Conservation (phyloP, 208 protist genomes). For the Crithidia sp. region DNA sequence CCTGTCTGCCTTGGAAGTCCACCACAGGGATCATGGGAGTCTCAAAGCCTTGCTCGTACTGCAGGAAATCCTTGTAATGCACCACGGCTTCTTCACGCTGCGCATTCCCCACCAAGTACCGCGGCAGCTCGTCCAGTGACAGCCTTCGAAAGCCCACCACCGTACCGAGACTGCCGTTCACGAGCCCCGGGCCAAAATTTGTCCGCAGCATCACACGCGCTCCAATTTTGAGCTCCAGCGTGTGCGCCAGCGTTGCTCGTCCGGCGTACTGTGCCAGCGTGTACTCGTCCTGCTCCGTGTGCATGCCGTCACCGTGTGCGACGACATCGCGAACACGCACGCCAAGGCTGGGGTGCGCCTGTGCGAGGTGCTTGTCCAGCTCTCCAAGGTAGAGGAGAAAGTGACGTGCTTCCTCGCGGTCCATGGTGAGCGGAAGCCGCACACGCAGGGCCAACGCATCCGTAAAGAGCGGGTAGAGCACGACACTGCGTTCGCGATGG, state of each 20-base stretch:
- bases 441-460: slow-evolving; percentile 83
- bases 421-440: slow-evolving; percentile 63
- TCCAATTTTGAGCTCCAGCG: slow-evolving; percentile 71
- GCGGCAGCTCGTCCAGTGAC: slow-evolving; percentile 44
- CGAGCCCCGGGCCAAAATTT: slow-evolving; percentile 73
- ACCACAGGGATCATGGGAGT: slow-evolving; percentile 69
- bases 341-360: slow-evolving; percentile 15
- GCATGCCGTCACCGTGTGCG: slow-evolving; percentile 59
- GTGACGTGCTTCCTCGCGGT: slow-evolving; percentile 38
- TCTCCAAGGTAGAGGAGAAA: slow-evolving; percentile 45
- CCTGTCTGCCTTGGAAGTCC: slow-evolving; percentile 67
- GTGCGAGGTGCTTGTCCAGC: slow-evolving; percentile 23
- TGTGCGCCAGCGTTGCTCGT: slow-evolving; percentile 47
- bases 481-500: slow-evolving; percentile 40
- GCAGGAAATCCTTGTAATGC: slow-evolving; percentile 68
- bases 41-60: slow-evolving; percentile 67
- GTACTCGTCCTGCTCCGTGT: slow-evolving; percentile 82
- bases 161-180: slow-evolving; percentile 88
- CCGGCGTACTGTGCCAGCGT: slow-evolving; percentile 66
- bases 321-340: slow-evolving; percentile 73
- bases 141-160: slow-evolving; percentile 80
- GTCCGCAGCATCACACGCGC: slow-evolving; percentile 85
- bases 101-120: slow-evolving; percentile 41
- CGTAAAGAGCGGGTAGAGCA: slow-evolving; percentile 80
- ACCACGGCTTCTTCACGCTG: slow-evolving; percentile 46